Percentiles rank a stretch among this genome's conserved stretches.
Evolutionary conservation across 257 asterid species (phyloP).

Genomic region (Leonotis leonurus): DNA sequence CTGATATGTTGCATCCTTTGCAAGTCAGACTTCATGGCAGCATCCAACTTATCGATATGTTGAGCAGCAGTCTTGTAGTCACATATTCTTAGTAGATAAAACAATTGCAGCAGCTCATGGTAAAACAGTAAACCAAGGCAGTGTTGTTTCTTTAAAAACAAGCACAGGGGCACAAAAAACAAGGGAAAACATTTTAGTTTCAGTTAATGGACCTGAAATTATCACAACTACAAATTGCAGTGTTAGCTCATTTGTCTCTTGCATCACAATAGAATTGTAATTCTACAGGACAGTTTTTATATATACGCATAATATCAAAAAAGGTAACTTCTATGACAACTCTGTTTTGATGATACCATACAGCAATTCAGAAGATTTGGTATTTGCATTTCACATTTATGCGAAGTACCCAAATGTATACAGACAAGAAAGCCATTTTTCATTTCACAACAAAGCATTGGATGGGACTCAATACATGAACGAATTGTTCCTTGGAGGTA

Average conservation of each 20-base stretch:
- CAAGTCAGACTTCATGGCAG: slow-evolving; percentile 76
- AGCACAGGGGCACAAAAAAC: slow-evolving; percentile 18
- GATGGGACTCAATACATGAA: background rate
- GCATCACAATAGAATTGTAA: background rate
- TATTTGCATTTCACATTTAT: background rate
- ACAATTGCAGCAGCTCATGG: slow-evolving; percentile 81
- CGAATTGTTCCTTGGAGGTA: background rate
- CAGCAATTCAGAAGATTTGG: background rate
- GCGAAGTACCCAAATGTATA: background rate
- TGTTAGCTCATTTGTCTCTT: background rate
- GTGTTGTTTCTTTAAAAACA: slow-evolving; percentile 54
- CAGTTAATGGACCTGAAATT: slow-evolving; percentile 14
- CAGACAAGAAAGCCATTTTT: background rate
- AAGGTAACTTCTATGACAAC: background rate
- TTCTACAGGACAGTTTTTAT: background rate
- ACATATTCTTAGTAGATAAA: slow-evolving; percentile 83
- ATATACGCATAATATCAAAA: background rate
- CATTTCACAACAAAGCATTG: background rate
- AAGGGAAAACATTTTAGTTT: slow-evolving; percentile 4
- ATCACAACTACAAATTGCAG: slow-evolving; percentile 1
- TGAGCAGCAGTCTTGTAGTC: slow-evolving; percentile 90
- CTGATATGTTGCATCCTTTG: slow-evolving; percentile 57
- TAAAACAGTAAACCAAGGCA: slow-evolving; percentile 78
- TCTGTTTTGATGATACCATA: background rate
- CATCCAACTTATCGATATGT: slow-evolving; percentile 75